Conservation (phyloP, 805 yeast species). For the Candida argentea region DNA sequence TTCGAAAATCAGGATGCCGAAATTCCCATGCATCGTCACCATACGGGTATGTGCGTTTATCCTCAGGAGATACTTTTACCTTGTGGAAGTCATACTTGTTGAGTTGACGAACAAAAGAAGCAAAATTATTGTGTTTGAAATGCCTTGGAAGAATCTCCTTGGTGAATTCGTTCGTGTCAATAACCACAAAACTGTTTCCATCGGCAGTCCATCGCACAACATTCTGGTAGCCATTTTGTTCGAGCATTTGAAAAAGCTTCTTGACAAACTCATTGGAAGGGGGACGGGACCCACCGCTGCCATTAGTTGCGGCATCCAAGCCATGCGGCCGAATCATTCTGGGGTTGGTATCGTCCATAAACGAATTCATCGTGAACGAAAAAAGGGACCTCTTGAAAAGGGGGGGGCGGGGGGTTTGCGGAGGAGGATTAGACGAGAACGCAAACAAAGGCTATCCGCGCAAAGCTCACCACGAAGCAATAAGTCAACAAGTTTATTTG, state of each 20-base stretch:
- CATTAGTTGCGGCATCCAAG: too few relatives aligned
- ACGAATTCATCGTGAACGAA: too few relatives aligned
- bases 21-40: conserved; percentile 91
- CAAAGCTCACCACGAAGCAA: too few relatives aligned
- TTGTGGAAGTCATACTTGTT: conserved; percentile 97
- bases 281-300: too few relatives aligned
- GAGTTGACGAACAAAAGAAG: conserved; percentile 88
- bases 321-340: too few relatives aligned
- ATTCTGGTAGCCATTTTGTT: conserved; percentile 62
- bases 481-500: too few relatives aligned
- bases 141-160: conserved; percentile 82
- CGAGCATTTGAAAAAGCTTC: conserved; percentile 75
- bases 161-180: conserved; percentile 86
- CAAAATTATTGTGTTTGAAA: conserved; percentile 91
- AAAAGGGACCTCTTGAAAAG: too few relatives aligned
- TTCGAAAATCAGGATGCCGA: conserved; percentile 79
- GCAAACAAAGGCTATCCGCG: too few relatives aligned
- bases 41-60: conserved; percentile 40
- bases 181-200: conserved; percentile 84
- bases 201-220: conserved; percentile 77
- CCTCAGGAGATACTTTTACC: conserved; percentile 66
- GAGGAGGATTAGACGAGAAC: too few relatives aligned
- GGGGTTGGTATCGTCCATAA: too few relatives aligned
- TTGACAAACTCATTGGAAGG: conserved; percentile 78
- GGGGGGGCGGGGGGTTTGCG: too few relatives aligned